phyloP scores from a whole-genome alignment of 2,329 filamentous ascomycete genomes.

The Exophiala xenobiotica region DNA sequence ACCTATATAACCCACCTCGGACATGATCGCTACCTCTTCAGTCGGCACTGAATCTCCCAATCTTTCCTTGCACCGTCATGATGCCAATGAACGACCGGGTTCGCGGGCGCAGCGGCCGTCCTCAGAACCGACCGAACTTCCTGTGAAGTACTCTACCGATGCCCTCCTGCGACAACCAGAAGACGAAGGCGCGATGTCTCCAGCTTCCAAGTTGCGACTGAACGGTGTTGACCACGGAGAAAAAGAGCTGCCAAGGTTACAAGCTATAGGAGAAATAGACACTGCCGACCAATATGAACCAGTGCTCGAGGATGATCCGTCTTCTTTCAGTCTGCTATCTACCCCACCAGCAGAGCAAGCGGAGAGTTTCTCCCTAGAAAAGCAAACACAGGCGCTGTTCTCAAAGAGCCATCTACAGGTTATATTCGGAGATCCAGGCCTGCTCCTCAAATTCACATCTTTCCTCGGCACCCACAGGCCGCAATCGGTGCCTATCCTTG shows the following conservation, averaged over 20 bases:
- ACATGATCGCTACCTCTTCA: slow-evolving; percentile 15
- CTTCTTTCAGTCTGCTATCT: slow-evolving; percentile 39
- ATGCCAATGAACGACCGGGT: slow-evolving; percentile 10
- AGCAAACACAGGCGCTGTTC: slow-evolving; percentile 64
- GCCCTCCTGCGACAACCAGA: slow-evolving; percentile 9
- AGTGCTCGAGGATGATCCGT: slow-evolving; percentile 34
- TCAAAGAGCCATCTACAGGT: slow-evolving; percentile 63
- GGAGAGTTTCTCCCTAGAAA: slow-evolving; percentile 56
- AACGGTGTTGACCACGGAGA: slow-evolving; percentile 10
- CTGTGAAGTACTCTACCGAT: slow-evolving; percentile 19
- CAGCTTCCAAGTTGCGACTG: background rate
- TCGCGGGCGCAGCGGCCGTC: background rate
- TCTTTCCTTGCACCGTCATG: slow-evolving; percentile 10
- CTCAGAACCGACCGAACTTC: slow-evolving; percentile 10
- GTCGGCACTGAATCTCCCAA: slow-evolving; percentile 4
- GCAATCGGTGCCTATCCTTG: slow-evolving; percentile 63
- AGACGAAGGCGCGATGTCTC: slow-evolving; percentile 6
- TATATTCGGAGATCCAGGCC: slow-evolving; percentile 64
- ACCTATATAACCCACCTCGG: background rate
- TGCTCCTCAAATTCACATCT: slow-evolving; percentile 65
- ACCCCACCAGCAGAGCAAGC: slow-evolving; percentile 32
- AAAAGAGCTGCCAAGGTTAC: slow-evolving; percentile 23
- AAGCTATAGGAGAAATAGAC: slow-evolving; percentile 18
- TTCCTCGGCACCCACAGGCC: slow-evolving; percentile 63
- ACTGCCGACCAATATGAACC: slow-evolving; percentile 21